Base-by-base conservation (phyloP, 2,329 filamentous ascomycete species). In the Arachnomyces sp. region DNA sequence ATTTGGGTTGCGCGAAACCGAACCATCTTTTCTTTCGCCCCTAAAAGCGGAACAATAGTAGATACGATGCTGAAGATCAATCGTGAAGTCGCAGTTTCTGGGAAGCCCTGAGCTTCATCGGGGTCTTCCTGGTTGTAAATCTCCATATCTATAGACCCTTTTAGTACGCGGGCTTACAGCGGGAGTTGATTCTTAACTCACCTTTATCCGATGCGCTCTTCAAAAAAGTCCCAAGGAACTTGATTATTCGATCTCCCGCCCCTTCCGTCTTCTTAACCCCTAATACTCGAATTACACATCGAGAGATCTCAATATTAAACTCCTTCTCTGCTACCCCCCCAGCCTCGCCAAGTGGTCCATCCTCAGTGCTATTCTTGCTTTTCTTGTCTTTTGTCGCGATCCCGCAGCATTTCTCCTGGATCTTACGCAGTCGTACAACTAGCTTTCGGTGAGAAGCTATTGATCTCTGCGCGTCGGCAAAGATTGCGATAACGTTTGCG, bases 371-470 rank as follows among this genome's bases (percentile, higher is more conserved):
- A 48, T 31, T 50, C 54, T 34, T 49, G 63, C 38, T 49, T 54
- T 33, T 48, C 53, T 29, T 52, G 61, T 59, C 7, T 52, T 52
- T n/a, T 54, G 50, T 16, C 63, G 62, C 29, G 64, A 61, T 1
- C 67, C 74, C 77, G 47, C 72, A 76, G 66, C 87, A 94, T 29
- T 81, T 73, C 59, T 95, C 90, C 55, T 96, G 90, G 32, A 94
- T 76, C 64, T 94, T 95, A 48, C 90, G 80, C 45, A 98, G 68
- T 36, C 81, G 88, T 44, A 95, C 84, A 3, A 84, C 82, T 0
- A 94, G 74, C 59, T 96, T 96, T 44, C 90, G 74, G 60, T 98
- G 92, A 2, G 85, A 85, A 1, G 89, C 87, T 0, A 84, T 93
- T 1, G 85, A 93, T 52, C 82, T 81, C 62, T 98, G 92, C 28